Evolutionary conservation across 2,329 filamentous ascomycete genomes (phyloP).

Genomic region (Fusarium pseudograminearum): DNA sequence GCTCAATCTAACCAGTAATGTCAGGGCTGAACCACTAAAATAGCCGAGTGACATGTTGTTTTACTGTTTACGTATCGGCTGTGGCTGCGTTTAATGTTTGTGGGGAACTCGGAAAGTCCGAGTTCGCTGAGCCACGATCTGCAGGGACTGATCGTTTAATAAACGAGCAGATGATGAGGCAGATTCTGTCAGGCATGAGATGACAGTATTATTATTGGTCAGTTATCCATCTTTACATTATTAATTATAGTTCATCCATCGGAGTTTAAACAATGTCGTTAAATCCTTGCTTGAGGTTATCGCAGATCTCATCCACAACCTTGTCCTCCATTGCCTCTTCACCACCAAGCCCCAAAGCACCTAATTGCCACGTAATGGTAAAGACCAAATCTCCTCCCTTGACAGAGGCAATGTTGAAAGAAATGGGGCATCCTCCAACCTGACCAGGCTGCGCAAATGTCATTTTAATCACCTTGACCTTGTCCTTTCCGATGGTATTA

Average conservation of each 20-base stretch:
- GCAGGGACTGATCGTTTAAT: not conserved
- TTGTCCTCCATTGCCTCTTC: slow-evolving; percentile 32
- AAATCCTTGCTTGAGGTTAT: slow-evolving; percentile 28
- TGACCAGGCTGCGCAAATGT: slow-evolving; percentile 45
- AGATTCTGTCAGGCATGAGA: slow-evolving; percentile 4
- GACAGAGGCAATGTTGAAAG: slow-evolving; percentile 39
- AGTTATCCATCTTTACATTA: slow-evolving; percentile 1
- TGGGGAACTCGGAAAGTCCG: slow-evolving; percentile 14
- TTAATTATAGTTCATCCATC: not conserved
- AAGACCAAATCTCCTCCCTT: slow-evolving; percentile 40
- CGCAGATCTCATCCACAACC: slow-evolving; percentile 39
- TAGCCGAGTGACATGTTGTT: slow-evolving; percentile 28
- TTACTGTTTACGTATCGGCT: not conserved
- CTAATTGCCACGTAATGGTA: slow-evolving; percentile 44
- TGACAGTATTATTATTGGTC: not conserved
- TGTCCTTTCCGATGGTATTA: not conserved
- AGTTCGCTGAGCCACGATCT: slow-evolving; percentile 33
- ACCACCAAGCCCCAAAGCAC: slow-evolving; percentile 38
- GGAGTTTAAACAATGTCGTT: slow-evolving; percentile 14
- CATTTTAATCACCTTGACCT: slow-evolving; percentile 33
- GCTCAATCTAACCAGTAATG: slow-evolving; percentile 24
- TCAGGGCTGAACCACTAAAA: slow-evolving; percentile 33
- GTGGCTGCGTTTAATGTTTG: slow-evolving; percentile 3
- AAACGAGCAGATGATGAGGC: not conserved
- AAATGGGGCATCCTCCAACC: slow-evolving; percentile 32